Conservation (phyloP, 169 alveolate genomes). For the Cryptosporidium canis region DNA sequence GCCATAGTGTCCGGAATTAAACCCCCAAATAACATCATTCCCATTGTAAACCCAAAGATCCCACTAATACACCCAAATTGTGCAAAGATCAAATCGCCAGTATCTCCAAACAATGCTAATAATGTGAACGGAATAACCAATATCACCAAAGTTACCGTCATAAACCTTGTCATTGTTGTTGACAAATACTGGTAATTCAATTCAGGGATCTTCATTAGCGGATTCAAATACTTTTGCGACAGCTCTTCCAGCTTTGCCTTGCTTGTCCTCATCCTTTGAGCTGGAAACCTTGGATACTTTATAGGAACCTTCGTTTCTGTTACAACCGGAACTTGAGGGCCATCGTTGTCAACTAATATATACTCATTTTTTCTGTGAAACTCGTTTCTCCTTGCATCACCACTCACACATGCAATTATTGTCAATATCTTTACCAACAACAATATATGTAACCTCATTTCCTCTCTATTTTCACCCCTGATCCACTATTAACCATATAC, state of each 20-base stretch:
- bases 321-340: constrained; percentile 50
- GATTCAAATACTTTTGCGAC: constrained; percentile 22
- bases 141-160: not conserved
- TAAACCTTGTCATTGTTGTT: constrained; percentile 49
- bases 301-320: constrained; percentile 2
- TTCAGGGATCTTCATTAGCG: constrained; percentile 63
- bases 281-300: constrained; percentile 66
- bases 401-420: not conserved
- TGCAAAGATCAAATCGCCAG: constrained; percentile 61
- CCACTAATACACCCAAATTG: constrained; percentile 70
- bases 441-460: constrained; percentile 5
- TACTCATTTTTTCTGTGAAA: not conserved
- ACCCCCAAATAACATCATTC: constrained; percentile 48
- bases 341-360: constrained; percentile 8
- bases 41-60: constrained; percentile 35
- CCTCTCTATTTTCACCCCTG: too few relatives aligned
- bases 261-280: constrained; percentile 46
- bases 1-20: constrained; percentile 22
- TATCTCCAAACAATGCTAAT: constrained; percentile 62
- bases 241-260: constrained; percentile 28
- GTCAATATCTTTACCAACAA: not conserved
- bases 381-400: constrained; percentile 1
- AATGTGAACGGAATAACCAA: constrained; percentile 8
- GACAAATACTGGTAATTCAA: constrained; percentile 66
- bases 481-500: not conserved